Base-by-base conservation (phyloP, 768 basidiomycete genomes). In the Pleurotus tuber-regium region DNA sequence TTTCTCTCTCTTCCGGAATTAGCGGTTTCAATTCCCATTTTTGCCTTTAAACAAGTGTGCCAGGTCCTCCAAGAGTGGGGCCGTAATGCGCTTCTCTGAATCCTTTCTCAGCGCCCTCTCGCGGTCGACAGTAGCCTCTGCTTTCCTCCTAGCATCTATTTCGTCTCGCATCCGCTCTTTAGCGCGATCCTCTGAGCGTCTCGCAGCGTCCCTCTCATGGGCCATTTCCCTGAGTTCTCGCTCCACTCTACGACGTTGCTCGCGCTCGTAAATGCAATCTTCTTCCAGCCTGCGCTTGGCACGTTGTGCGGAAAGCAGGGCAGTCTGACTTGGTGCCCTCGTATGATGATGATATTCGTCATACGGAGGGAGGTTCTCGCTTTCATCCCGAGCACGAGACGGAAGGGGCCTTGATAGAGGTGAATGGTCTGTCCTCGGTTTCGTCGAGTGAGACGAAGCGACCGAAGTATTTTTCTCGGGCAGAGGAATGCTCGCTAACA, bases 131-230 rank as follows among this genome's bases (percentile, higher is more conserved):
- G 82, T 60, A 7, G 25, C 16, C 16, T 55, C 54, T 36, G 26
- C 78, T 73, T 63, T 82, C 83, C 67, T 84, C 83, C 62, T 87
- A 78, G 43, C 77, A 81, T 66, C 83, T 77, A 60, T 79, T 76
- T 64, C 79, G 54, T 53, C 63, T 50, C 56, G 65, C 35, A 60
- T 59, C 53, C 58, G 59, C 47, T 54, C 55, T 54, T 65, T 50
- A 36, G 67, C 67, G 38, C 57, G 56, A 29, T 24, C 44, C 52
- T 70, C 68, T 61, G 61, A 63, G 41, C 66, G 62, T 14, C 61
- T 62, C 11, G 69, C 65, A 2, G 47, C 48, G 31, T 66, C 61
- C 46, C 67, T 61, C 58, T 72, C 64, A 51, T 67, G 59, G 43
- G 63, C 54, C 38, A 71, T 44, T 44, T 68, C 61, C 42, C 72